phyloP scores from a whole-genome alignment of 805 yeast genomes.

The Cyberlindnera samutprakarnensis region DNA sequence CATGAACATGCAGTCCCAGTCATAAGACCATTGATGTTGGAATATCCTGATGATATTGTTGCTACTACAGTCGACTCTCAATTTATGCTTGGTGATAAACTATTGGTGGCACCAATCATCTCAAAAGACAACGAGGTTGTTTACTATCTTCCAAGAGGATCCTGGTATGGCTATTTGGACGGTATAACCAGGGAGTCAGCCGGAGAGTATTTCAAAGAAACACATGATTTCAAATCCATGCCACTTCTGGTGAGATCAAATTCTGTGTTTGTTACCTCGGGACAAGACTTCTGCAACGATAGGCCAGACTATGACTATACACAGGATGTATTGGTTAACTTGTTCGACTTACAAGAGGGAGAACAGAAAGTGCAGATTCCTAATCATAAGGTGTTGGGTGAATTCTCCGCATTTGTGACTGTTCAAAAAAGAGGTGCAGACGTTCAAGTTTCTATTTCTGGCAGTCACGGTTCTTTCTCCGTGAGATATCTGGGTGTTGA shows the following conservation, averaged over 20 bases:
- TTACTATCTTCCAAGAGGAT: constrained; percentile 17
- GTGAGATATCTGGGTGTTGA: constrained; percentile 11
- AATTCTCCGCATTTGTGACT: constrained; percentile 7
- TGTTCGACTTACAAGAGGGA: constrained; percentile 13
- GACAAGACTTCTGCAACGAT: constrained; percentile 11
- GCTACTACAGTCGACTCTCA: constrained; percentile 10
- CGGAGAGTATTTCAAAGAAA: constrained; percentile 14
- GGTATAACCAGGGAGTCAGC: constrained; percentile 13
- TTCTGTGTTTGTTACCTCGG: constrained; percentile 13
- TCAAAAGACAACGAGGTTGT: constrained; percentile 12
- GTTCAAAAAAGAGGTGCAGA: constrained; percentile 6
- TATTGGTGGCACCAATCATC: constrained; percentile 16
- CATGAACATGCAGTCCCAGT: constrained; percentile 13
- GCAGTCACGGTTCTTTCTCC: constrained; percentile 7
- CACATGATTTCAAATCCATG: constrained; percentile 12
- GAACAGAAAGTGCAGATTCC: constrained; percentile 14
- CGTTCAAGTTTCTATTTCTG: constrained; percentile 5
- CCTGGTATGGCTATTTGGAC: constrained; percentile 18
- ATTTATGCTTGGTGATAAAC: constrained; percentile 16
- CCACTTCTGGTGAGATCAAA: constrained; percentile 15
- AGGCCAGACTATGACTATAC: constrained; percentile 16
- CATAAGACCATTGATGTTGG: constrained; percentile 14
- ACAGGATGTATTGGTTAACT: constrained; percentile 14
- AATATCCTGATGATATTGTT: constrained; percentile 11
- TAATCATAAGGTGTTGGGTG: constrained; percentile 8